Percentiles rank a stretch among this genome's conserved stretches.
phyloP scores from a whole-genome alignment of 352 stramenopile genomes.

The Phytopythium kandeliae region DNA sequence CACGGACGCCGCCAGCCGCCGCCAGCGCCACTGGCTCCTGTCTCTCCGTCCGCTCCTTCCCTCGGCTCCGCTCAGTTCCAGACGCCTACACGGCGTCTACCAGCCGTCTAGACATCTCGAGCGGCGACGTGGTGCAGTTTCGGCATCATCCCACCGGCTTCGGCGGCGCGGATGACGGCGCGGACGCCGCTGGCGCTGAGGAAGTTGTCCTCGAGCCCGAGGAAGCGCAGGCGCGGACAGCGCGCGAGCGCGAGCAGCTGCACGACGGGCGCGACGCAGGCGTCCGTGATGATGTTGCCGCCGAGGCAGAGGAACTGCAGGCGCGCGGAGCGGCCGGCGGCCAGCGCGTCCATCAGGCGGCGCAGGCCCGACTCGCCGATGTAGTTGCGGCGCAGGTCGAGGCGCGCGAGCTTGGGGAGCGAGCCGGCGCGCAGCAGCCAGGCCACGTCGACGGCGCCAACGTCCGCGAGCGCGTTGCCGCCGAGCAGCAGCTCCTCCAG shows the following conservation, averaged over 20 bases:
- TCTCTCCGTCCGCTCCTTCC: too few relatives aligned
- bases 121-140: conserved; percentile 67
- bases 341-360: conserved; percentile 60
- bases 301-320: conserved; percentile 85
- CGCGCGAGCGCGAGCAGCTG: conserved; percentile 48
- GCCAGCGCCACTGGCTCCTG: too few relatives aligned
- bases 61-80: too few relatives aligned
- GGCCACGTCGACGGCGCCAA: conserved; percentile 66
- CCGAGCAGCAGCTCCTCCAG: conserved; percentile 63
- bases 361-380: conserved; percentile 73
- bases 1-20: too few relatives aligned
- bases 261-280: conserved; percentile 64
- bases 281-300: conserved; percentile 83
- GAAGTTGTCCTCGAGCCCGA: conserved; percentile 79
- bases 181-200: conserved; percentile 68
- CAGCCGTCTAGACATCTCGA: too few relatives aligned
- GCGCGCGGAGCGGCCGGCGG: conserved; percentile 35
- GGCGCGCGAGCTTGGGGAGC: conserved; percentile 54
- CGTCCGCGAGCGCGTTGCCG: conserved; percentile 73
- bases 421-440: conserved; percentile 60
- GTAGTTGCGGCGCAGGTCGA: conserved; percentile 80
- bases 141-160: conserved; percentile 76
- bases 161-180: conserved; percentile 68
- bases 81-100: too few relatives aligned
- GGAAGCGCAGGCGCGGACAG: conserved; percentile 74